Evolutionary conservation across 768 basidiomycete genomes (phyloP), one percentile per base, ranked within the genome.

Genomic region (Pisolithus tinctorius): DNA sequence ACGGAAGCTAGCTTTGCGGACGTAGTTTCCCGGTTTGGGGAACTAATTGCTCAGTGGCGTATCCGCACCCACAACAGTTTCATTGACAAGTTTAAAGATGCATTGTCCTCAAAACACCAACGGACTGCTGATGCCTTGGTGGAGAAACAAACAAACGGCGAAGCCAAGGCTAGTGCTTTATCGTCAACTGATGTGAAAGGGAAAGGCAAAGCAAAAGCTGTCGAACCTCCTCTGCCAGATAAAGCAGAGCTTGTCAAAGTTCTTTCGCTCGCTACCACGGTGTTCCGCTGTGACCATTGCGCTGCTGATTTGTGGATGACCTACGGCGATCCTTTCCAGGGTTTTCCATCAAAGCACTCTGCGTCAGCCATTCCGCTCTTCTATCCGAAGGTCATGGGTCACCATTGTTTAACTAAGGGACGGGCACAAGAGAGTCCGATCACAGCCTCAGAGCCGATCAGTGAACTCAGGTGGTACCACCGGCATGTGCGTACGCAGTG

Each of bases 331-430:
- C 65, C 47, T 55, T 50, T 49, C 4, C 52, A 58, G 23, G 47
- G 50, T 23, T 39, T 63, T 2, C 17, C 30, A 16, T 16, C 51
- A 25, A 55, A 44, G 17, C n/a, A 27, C 6, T 54, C 54, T n/a
- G 36, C 38, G 34, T 64, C 39, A 39, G 51, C 54, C 37, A 60
- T 53, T 17, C 70, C 71, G 0, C 66, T 79, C 4, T 79, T 73
- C 58, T 79, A 73, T 50, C 78, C 77, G 3, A 69, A 70, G 39
- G 70, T 76, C 30, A 49, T 77, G 29, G 70, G 71, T 14, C 78
- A 80, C 50, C 63, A 53, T n/a, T 79, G 78, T 58, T 47, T 71
- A 44, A 71, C 67, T 14, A 69, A 62, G 54, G 63, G 60, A 4
- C 56, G 49, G 20, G 63, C 47, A 56, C 20, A 63, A 52, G 38